phyloP scores from a whole-genome alignment of 805 yeast species.

The Candida schatavii region DNA sequence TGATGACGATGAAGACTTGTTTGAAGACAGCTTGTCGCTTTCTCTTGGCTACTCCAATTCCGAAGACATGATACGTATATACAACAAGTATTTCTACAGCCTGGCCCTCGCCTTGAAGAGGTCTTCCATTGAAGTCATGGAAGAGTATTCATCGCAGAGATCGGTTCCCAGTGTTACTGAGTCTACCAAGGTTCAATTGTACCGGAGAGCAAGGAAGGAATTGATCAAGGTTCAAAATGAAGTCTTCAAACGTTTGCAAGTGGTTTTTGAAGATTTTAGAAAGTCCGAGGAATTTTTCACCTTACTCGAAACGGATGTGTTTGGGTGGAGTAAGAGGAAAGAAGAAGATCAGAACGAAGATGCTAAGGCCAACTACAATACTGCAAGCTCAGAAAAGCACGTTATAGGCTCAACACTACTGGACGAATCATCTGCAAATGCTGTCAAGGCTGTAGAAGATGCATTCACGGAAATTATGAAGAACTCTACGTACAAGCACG shows the following conservation, averaged over 20 bases:
- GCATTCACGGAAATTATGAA: constrained; percentile 61
- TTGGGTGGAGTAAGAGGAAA: not conserved
- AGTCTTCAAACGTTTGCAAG: constrained; percentile 49
- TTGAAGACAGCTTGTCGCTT: constrained; percentile 29
- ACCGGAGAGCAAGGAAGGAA: constrained; percentile 54
- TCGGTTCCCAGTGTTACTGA: constrained; percentile 6
- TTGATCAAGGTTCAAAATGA: constrained; percentile 59
- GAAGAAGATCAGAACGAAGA: not conserved
- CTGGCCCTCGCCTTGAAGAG: constrained; percentile 6
- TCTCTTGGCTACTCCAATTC: constrained; percentile 44
- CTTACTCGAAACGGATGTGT: not conserved
- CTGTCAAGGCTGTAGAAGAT: constrained; percentile 61
- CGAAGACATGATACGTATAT: constrained; percentile 54
- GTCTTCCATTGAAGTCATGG: constrained; percentile 26
- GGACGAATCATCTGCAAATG: constrained; percentile 40
- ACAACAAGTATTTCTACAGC: constrained; percentile 37
- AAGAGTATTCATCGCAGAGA: constrained; percentile 12
- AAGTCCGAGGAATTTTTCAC: constrained; percentile 35
- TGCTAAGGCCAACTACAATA: not conserved
- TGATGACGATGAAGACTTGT: constrained; percentile 24
- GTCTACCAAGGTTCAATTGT: constrained; percentile 18
- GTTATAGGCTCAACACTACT: constrained; percentile 10
- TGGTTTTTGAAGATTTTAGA: constrained; percentile 40
- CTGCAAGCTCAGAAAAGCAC: not conserved
- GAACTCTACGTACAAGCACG: constrained; percentile 2